A percentile compares a stretch with the other conserved stretches of the same genome.
phyloP scores from a whole-genome alignment of 352 stramenopile species.

The Pythium dissotocum region DNA sequence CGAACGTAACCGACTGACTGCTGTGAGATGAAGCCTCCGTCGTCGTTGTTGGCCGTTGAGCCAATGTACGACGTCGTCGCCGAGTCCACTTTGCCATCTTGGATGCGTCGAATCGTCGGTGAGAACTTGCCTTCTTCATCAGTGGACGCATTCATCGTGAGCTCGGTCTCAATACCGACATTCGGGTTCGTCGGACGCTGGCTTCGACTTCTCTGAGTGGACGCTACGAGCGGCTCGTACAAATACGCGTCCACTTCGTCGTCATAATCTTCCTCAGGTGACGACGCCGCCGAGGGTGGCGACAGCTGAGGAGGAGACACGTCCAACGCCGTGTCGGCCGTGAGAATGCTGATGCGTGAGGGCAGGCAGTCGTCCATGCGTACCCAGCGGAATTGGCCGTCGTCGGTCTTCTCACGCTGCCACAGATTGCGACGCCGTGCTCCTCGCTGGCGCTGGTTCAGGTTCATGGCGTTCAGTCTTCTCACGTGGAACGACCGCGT shows the following conservation, averaged over 20 bases:
- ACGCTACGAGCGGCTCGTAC: constrained; percentile 27
- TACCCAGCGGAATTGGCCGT: constrained; percentile 81
- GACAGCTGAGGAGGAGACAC: constrained; percentile 6
- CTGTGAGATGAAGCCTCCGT: constrained; percentile 54
- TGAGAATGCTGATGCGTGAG: constrained; percentile 66
- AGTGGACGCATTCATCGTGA: constrained; percentile 53
- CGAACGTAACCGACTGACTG: constrained; percentile 76
- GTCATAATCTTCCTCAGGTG: constrained; percentile 2
- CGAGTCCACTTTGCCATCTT: constrained; percentile 26
- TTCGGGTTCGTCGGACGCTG: constrained; percentile 22
- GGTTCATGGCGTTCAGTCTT: constrained; percentile 75
- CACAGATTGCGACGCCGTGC: constrained; percentile 73
- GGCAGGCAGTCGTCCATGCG: constrained; percentile 67
- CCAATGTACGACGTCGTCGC: constrained; percentile 14
- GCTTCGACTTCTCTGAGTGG: constrained; percentile 18
- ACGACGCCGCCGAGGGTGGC: constrained; percentile 15
- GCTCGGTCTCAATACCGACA: constrained; percentile 67
- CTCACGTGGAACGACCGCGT: constrained; percentile 83
- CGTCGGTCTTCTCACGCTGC: constrained; percentile 70
- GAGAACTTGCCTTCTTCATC: constrained; percentile 44
- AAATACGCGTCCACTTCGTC: constrained; percentile 44
- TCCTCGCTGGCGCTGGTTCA: constrained; percentile 76
- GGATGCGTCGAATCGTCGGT: constrained; percentile 56
- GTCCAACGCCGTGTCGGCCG: constrained; percentile 30
- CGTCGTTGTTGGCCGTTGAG: constrained; percentile 13